A percentile compares a stretch with the other conserved stretches of the same genome.
Evolutionary conservation across 495 filamentous ascomycete species (phyloP).

Genomic region (Penicillium maclennaniae): DNA sequence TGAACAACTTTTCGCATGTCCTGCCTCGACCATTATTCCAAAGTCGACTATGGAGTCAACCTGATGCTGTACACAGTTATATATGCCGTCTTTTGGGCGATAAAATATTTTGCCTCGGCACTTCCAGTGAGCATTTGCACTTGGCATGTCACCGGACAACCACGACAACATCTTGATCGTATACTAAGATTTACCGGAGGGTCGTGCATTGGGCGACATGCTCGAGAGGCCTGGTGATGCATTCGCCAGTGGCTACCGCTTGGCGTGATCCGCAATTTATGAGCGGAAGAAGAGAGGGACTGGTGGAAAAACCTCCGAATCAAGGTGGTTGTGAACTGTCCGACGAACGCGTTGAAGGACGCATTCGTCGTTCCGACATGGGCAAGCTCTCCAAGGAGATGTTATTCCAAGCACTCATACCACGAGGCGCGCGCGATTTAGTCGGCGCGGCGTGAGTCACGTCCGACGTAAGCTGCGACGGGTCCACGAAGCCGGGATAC

Average conservation of each 20-base stretch:
- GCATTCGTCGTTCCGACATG: constrained; percentile 24
- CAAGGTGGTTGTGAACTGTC: constrained; percentile 16
- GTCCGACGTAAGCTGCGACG: constrained; percentile 33
- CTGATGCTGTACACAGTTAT: not conserved
- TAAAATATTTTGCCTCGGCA: not conserved
- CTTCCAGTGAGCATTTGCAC: not conserved
- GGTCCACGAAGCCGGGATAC: constrained; percentile 39
- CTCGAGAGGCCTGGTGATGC: not conserved
- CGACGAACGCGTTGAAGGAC: constrained; percentile 18
- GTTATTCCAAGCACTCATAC: constrained; percentile 22
- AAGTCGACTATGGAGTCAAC: not conserved
- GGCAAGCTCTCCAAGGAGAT: constrained; percentile 36
- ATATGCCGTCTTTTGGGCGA: not conserved
- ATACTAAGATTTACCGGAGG: not conserved
- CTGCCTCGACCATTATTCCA: not conserved
- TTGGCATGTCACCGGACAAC: not conserved
- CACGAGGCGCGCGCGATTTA: constrained; percentile 9
- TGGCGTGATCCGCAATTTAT: not conserved
- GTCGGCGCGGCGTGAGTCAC: constrained; percentile 34
- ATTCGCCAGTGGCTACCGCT: not conserved
- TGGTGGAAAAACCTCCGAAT: not conserved
- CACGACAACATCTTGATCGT: not conserved
- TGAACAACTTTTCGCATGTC: not conserved
- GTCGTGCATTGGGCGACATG: not conserved
- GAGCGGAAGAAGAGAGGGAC: not conserved